Evolutionary conservation across 2,329 filamentous ascomycete genomes (phyloP), one percentile per base, ranked within the genome.

Genomic region (Sarocladiaceae sp.): DNA sequence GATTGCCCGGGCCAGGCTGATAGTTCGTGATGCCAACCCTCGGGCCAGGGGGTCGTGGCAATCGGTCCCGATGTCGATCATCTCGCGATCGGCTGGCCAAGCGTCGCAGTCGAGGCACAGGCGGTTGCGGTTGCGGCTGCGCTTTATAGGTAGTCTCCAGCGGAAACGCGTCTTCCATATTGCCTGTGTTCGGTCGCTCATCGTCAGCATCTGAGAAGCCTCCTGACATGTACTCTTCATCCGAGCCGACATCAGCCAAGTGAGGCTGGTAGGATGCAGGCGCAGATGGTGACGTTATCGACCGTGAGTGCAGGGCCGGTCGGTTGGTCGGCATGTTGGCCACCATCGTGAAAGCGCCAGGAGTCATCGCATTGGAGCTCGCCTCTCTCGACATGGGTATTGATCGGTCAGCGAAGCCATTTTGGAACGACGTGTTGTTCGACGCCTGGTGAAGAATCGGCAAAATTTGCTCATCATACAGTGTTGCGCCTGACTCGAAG

Each of bases 401-500:
- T 1, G 80, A 74, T 19, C 83, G 73, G 56, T 96, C 91, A 1
- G 82, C 78, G 54, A 96, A 91, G 4, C 88, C 88, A 55, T 90
- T 94, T 54, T 95, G 88, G 62, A 97, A 93, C 2, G 81, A 89
- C 1, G 81, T 78, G 29, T 84, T 83, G 51, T 82, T 91, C 10
- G 76, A 87, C 58, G 88, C 93, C 57, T 93, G 87, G 54, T 93
- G 85, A 5, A 96, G 68, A 43, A 96, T 94, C 0, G 91, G 91
- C 10, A 93, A 73, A 6, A 93, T 94, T 58, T 95, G 88, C 61
- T 95, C 88, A 55, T 96, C 90, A 62, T 97, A 96, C 1, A 96
- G 68, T 58, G 88, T 82, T 18, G 90, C 87, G 10, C 82, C 85
- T 1, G 82, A 82, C 51, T 93, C 85, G 43, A 82, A 81, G 9